Base-by-base conservation (phyloP, 1,284 basidiomycete species). In the Xerocomus tenax region DNA sequence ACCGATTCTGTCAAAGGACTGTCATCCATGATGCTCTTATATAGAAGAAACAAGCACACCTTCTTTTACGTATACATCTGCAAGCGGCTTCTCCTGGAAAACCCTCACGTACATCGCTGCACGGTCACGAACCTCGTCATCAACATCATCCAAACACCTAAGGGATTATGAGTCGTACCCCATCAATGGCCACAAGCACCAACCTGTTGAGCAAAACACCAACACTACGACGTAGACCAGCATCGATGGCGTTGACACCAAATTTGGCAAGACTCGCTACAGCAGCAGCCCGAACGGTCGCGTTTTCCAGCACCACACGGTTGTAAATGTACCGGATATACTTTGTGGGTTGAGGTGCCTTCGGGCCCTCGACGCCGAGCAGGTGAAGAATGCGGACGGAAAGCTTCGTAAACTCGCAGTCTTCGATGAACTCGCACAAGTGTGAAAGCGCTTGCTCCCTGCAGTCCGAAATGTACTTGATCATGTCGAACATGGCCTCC, bases 281-380 rank as follows among this genome's bases (percentile, higher is more conserved):
- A 18, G 96, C 96, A 3, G 96, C 96, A 8, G 96, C 96, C 52
- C 96, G 79, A 34, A 99, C 96, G 45, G 96, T 95, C 12, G 96
- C 93, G 62, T 98, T 99, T 71, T 98, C 96, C 59, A 99, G 75
- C 18, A 99, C 93, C 34, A 99, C 96, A 32, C 96, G 91, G 72
- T 99, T 99, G 73, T 98, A 99, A 64, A 99, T 98, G 75, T 95
- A 98, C 42, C 96, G 88, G 64, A 99, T 98, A 70, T 95, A 98
- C 72, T 98, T 98, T 48, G 93, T 87, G 9, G 96, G 96, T 67
- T 97, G 89, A 18, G 87, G 83, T 45, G 93, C 88, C 68, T 92
- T 91, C 43, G 96, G 96, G 9, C 96, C 96, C 69, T 98, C 96
- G 49, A 93, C 79, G 43, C 96, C 96, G 42, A 99, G 83, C 34